These are phyloP conservation scores for Globisporangium carolinianum DNA, from an alignment of 352 stramenopile species.

Conservation along the genomic window DNA sequence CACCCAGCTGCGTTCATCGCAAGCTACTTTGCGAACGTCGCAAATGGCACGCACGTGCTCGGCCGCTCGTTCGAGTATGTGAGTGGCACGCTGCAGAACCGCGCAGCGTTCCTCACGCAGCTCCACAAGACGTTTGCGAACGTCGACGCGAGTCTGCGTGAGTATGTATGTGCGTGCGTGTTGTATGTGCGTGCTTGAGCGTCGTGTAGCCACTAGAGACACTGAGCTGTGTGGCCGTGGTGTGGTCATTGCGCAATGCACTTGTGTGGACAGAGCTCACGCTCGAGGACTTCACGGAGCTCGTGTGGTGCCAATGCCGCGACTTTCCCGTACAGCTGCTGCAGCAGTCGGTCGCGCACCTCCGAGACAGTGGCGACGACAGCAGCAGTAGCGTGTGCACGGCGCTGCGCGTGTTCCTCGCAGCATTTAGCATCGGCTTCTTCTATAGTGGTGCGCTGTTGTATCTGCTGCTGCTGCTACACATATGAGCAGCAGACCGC, in stretches of 20 bases:
- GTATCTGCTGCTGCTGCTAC: not conserved
- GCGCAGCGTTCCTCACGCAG: conserved; percentile 33
- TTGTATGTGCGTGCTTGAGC: conserved; percentile 2
- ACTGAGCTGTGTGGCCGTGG: not conserved
- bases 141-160: conserved; percentile 34
- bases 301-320: conserved; percentile 48
- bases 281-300: conserved; percentile 47
- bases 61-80: conserved; percentile 41
- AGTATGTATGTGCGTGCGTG: not conserved
- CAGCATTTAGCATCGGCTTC: conserved; percentile 34
- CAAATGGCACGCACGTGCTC: conserved; percentile 29
- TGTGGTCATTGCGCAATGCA: not conserved
- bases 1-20: conserved; percentile 30
- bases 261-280: conserved; percentile 26
- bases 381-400: conserved; percentile 15
- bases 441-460: conserved; percentile 37
- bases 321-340: conserved; percentile 38
- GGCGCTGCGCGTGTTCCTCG: conserved; percentile 25
- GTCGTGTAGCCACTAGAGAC: not conserved
- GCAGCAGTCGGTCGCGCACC: conserved; percentile 31
- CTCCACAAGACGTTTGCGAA: conserved; percentile 30
- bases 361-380: conserved; percentile 24
- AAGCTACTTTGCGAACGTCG: conserved; percentile 32
- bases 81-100: conserved; percentile 48
- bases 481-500: no score